Conservation (phyloP, 495 filamentous ascomycete species). For the Thermothielavioides terrestris region DNA sequence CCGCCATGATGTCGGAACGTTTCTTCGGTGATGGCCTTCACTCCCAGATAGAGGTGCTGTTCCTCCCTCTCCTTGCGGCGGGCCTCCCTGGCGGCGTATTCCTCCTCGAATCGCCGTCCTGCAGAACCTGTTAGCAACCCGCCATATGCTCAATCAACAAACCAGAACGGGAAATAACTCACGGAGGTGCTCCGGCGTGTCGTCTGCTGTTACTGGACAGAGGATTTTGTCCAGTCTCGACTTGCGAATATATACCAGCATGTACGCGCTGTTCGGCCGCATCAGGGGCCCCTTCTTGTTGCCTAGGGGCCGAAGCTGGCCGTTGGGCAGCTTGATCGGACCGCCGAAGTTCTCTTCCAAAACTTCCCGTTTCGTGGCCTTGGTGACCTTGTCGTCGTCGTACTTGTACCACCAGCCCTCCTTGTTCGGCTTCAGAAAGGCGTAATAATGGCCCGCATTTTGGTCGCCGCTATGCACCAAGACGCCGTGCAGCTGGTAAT, state of each 20-base stretch:
- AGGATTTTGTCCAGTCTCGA: conserved; percentile 72
- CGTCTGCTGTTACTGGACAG: conserved; percentile 59
- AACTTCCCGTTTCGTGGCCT: conserved; percentile 82
- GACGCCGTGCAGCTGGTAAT: conserved; percentile 89
- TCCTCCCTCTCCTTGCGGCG: conserved; percentile 82
- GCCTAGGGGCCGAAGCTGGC: conserved; percentile 25
- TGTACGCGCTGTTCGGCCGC: conserved; percentile 71
- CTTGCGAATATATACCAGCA: conserved; percentile 96
- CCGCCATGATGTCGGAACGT: conserved; percentile 74
- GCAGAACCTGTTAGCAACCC: conserved; percentile 23
- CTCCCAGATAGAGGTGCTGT: conserved; percentile 78
- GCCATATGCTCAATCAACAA: not conserved
- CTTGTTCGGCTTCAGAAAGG: conserved; percentile 86
- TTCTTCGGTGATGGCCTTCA: conserved; percentile 69
- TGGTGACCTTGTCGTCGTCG: conserved; percentile 93
- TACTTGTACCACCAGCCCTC: conserved; percentile 95
- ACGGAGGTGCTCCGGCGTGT: conserved; percentile 79
- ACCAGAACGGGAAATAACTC: conserved; percentile 27
- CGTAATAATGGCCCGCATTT: conserved; percentile 99
- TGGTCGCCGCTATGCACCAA: conserved; percentile 94
- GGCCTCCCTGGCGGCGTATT: conserved; percentile 63
- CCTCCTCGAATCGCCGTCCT: conserved; percentile 69
- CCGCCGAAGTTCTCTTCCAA: conserved; percentile 96
- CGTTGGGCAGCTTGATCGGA: conserved; percentile 57
- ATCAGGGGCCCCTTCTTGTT: conserved; percentile 43